A percentile compares a stretch with the other conserved stretches of the same genome.
Conservation (phyloP, 2,329 filamentous ascomycete genomes). For the Ascochyta fabae region DNA sequence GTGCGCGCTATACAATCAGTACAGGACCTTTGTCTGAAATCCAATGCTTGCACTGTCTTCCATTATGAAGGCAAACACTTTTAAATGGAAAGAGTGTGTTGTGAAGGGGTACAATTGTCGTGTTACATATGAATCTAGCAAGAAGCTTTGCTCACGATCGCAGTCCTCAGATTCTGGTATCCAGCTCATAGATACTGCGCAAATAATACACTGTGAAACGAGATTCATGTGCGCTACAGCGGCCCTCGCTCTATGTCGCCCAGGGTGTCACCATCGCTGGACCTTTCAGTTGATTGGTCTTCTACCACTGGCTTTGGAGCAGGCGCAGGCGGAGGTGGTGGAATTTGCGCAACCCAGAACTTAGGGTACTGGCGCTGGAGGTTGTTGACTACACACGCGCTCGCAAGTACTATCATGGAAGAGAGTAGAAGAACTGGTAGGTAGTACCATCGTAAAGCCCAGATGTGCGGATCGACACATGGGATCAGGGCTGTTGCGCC, state of each 20-base stretch:
- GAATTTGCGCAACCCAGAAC: slow-evolving; percentile 54
- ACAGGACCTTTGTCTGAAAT: too few species aligned
- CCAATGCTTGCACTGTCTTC: too few species aligned
- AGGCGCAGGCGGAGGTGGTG: slow-evolving; percentile 26
- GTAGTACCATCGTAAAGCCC: slow-evolving; percentile 53
- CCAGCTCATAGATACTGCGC: neutral
- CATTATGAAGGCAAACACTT: too few species aligned
- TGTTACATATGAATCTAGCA: too few species aligned
- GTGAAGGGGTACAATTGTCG: too few species aligned
- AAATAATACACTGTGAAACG: neutral
- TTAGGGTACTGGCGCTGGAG: slow-evolving; percentile 54
- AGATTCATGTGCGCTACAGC: neutral
- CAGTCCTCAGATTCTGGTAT: neutral
- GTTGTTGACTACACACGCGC: slow-evolving; percentile 54
- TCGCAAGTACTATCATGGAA: slow-evolving; percentile 48
- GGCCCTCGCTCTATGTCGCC: slow-evolving; percentile 30
- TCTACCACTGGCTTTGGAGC: slow-evolving; percentile 18
- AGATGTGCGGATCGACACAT: slow-evolving; percentile 47
- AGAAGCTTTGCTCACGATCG: too few species aligned
- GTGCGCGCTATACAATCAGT: too few species aligned
- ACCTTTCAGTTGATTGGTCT: slow-evolving; percentile 18
- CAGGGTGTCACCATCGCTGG: slow-evolving; percentile 18
- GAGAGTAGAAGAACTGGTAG: slow-evolving; percentile 52
- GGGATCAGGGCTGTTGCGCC: slow-evolving; percentile 56
- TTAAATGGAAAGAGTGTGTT: too few species aligned